Evolutionary conservation across 441 rosid species (phyloP).

Genomic region (Adansonia grandidieri): DNA sequence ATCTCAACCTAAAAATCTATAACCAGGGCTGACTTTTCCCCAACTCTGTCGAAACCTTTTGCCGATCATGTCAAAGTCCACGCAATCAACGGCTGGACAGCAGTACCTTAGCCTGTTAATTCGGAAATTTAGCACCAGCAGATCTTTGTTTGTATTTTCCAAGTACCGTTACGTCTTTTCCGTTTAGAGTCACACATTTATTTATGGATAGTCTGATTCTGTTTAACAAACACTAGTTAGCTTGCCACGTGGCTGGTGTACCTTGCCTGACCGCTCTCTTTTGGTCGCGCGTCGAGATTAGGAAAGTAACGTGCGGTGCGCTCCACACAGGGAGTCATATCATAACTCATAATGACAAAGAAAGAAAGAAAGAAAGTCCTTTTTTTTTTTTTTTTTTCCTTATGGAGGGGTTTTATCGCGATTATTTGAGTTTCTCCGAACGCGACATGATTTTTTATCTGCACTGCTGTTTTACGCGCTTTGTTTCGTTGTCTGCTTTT

Average conservation of each 20-base stretch:
- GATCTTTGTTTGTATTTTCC: not conserved
- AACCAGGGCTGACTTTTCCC: not conserved
- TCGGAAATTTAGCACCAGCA: not conserved
- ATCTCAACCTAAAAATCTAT: not conserved
- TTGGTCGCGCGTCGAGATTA: not conserved
- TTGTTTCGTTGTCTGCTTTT: not conserved
- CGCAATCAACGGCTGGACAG: not conserved
- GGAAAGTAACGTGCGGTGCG: not conserved
- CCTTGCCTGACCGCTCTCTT: not conserved
- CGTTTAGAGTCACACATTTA: too few relatives aligned
- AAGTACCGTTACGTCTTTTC: not conserved
- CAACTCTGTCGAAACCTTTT: too few relatives aligned
- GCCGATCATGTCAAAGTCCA: not conserved
- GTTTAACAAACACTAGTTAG: not conserved
- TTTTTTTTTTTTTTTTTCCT: too few relatives aligned
- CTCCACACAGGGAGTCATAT: not conserved
- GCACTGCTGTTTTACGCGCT: not conserved
- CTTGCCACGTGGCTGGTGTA: not conserved
- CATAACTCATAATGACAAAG: not conserved
- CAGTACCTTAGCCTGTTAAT: not conserved
- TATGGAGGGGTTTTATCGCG: not conserved
- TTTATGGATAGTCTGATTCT: not conserved
- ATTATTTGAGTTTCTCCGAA: not conserved
- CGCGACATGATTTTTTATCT: not conserved
- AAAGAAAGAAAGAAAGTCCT: not conserved